A percentile compares a stretch with the other conserved stretches of the same genome.
These are phyloP conservation scores for Mycena pura DNA, from an alignment of 768 basidiomycete species.

Conservation along the genomic window DNA sequence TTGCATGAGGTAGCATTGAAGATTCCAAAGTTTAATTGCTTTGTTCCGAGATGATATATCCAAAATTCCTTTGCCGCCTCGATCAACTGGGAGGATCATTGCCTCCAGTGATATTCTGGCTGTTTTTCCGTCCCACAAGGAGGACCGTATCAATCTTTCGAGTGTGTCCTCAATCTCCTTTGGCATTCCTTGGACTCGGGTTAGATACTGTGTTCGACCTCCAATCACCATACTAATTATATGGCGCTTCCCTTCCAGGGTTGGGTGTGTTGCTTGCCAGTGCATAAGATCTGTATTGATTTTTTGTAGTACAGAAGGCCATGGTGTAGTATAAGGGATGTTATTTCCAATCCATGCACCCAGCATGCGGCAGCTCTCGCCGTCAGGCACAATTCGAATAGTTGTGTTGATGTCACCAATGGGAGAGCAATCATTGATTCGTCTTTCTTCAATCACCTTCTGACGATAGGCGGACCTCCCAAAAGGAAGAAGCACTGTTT, in stretches of 20 bases:
- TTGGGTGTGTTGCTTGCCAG: conserved; percentile 9
- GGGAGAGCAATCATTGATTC: not conserved
- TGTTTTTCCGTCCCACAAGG: conserved; percentile 13
- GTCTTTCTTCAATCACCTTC: not conserved
- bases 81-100: not conserved
- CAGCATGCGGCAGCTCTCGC: not conserved
- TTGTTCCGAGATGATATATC: not conserved
- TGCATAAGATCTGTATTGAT: not conserved
- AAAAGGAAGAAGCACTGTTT: not conserved
- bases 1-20: not conserved
- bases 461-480: not conserved
- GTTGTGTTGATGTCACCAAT: not conserved
- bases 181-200: conserved; percentile 36
- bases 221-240: conserved; percentile 30
- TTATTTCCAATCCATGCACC: conserved; percentile 6
- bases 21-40: conserved; percentile 5
- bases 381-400: not conserved
- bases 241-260: conserved; percentile 20
- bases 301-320: not conserved
- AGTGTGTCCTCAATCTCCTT: conserved; percentile 7
- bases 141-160: not conserved
- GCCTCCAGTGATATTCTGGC: not conserved
- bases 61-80: conserved; percentile 3
- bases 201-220: conserved; percentile 32
- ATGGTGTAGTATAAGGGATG: not conserved